Percentiles rank a stretch among this genome's conserved stretches.
These are phyloP conservation scores for Trichocladium uniseriatum DNA, from an alignment of 495 filamentous ascomycete species.

Conservation along the genomic window DNA sequence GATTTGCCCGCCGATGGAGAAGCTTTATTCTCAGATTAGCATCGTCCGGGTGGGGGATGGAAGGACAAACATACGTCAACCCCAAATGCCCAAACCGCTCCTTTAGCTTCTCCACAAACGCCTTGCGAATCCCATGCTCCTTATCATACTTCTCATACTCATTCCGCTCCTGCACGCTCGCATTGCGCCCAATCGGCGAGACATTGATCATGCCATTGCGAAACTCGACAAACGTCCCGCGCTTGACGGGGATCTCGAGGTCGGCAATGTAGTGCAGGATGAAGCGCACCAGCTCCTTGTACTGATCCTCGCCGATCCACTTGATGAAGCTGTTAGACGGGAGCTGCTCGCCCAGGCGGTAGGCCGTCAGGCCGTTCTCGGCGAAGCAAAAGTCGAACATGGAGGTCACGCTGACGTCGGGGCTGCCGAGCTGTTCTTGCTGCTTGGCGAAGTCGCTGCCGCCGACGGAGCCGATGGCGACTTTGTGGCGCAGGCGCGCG, in stretches of 20 bases:
- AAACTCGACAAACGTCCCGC: slow-evolving; percentile 96
- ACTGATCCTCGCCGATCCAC: slow-evolving; percentile 86
- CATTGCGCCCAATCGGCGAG: slow-evolving; percentile 85
- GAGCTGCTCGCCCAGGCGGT: slow-evolving; percentile 63
- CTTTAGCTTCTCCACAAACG: slow-evolving; percentile 62
- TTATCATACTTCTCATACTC: slow-evolving; percentile 74
- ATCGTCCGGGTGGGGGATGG: background rate
- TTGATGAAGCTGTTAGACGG: slow-evolving; percentile 74
- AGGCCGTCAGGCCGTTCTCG: slow-evolving; percentile 93
- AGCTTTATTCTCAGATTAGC: slow-evolving; percentile 38
- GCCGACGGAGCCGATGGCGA: slow-evolving; percentile 85
- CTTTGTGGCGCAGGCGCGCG: slow-evolving; percentile 68
- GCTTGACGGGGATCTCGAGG: slow-evolving; percentile 77
- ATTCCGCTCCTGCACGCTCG: slow-evolving; percentile 64
- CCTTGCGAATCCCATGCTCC: slow-evolving; percentile 59
- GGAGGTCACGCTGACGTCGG: slow-evolving; percentile 52
- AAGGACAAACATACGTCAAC: slow-evolving; percentile 57
- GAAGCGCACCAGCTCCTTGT: slow-evolving; percentile 81
- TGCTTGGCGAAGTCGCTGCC: slow-evolving; percentile 85
- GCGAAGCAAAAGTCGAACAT: slow-evolving; percentile 96
- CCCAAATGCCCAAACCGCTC: slow-evolving; percentile 76
- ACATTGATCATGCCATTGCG: slow-evolving; percentile 96
- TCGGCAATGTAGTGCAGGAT: slow-evolving; percentile 84
- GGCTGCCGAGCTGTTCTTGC: slow-evolving; percentile 81
- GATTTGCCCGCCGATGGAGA: slow-evolving; percentile 91